Evolutionary conservation across 257 asterid genomes (phyloP).

Genomic region (Ocimum tenuiflorum): DNA sequence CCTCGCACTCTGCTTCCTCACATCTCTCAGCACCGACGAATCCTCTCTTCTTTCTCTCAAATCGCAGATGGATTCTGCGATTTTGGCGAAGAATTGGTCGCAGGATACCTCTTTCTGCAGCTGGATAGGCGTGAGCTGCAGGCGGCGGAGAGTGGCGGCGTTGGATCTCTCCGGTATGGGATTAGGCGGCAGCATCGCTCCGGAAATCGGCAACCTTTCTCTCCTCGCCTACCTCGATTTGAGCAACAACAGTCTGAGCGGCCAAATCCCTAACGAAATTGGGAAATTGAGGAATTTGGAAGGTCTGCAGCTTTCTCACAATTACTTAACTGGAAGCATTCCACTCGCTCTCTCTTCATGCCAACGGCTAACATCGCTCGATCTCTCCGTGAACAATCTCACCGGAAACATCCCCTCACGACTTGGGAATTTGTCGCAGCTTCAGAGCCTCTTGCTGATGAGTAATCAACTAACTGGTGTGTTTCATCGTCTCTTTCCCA

Average conservation of each 20-base stretch:
- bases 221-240: background rate
- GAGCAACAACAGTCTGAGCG: background rate
- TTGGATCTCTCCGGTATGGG: background rate
- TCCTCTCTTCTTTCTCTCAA: background rate
- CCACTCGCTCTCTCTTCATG: background rate
- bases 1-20: background rate
- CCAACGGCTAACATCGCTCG: background rate
- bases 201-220: background rate
- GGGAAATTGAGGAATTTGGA: background rate
- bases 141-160: background rate
- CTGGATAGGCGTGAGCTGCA: conserved; percentile 16
- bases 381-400: background rate
- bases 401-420: background rate
- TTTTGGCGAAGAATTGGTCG: conserved; percentile 11
- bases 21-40: background rate
- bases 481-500: no score
- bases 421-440: background rate
- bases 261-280: background rate
- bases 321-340: background rate
- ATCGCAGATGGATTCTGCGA: background rate
- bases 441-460: background rate
- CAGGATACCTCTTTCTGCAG: background rate
- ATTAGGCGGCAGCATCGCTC: background rate
- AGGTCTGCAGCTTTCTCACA: background rate
- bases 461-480: no score